Conservation (phyloP, 1,139 yeast species). For the Saccharomyces uvarum region DNA sequence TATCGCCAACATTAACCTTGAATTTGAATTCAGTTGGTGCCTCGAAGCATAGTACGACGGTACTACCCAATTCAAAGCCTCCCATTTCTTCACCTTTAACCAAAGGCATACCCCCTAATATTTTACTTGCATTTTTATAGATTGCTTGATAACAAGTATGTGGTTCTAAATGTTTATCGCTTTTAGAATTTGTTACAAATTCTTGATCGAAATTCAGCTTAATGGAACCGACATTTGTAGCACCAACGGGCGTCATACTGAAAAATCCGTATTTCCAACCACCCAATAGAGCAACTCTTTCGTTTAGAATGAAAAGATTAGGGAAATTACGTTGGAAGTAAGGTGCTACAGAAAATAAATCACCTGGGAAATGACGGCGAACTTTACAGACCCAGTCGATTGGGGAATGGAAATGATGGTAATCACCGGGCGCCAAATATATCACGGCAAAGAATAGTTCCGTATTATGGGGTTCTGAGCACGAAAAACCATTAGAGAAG, state of each 20-base stretch:
- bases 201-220: conserved; percentile 87
- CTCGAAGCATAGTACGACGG: conserved; percentile 92
- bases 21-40: conserved; percentile 80
- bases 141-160: conserved; percentile 93
- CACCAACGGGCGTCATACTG: conserved; percentile 98
- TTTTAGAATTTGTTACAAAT: conserved; percentile 60
- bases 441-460: conserved; percentile 83
- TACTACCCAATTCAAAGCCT: conserved; percentile 91
- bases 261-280: conserved; percentile 96
- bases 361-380: conserved; percentile 94
- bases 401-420: conserved; percentile 95
- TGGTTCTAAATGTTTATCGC: conserved; percentile 38
- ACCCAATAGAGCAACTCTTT: conserved; percentile 90
- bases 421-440: conserved; percentile 96
- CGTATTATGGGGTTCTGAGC: conserved; percentile 34
- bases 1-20: conserved; percentile 59
- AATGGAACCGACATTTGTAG: conserved; percentile 96
- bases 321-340: conserved; percentile 83
- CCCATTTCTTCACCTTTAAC: conserved; percentile 94
- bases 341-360: conserved; percentile 92
- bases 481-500: conserved; percentile 12
- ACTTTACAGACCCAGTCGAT: conserved; percentile 90
- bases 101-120: conserved; percentile 85
- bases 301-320: conserved; percentile 85
- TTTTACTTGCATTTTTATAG: conserved; percentile 67